These are phyloP conservation scores for Ogataea saltuana DNA, from an alignment of 805 yeast genomes.

Conservation along the genomic window DNA sequence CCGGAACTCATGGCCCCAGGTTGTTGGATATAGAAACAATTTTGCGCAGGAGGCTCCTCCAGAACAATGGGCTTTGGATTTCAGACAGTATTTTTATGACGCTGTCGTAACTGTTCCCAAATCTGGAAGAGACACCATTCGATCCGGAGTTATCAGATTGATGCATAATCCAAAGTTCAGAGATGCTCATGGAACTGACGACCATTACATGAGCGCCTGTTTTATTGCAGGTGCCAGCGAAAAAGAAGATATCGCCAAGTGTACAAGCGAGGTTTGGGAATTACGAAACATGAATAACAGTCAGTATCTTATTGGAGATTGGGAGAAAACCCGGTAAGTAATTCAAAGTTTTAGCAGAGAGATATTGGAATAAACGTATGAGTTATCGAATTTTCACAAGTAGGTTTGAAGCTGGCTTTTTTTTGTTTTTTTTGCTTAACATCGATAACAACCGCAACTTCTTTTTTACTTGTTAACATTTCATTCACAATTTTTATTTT, in stretches of 20 bases:
- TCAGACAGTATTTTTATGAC: slow-evolving; percentile 11
- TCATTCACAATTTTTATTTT: too few species aligned
- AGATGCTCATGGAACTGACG: slow-evolving; percentile 15
- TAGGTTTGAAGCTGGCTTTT: too few species aligned
- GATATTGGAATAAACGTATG: too few species aligned
- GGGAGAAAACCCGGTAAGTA: slow-evolving; percentile 5
- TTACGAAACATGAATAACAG: slow-evolving; percentile 14
- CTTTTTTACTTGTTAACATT: background rate
- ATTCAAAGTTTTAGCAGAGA: too few species aligned
- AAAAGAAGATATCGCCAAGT: slow-evolving; percentile 6
- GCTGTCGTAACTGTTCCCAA: slow-evolving; percentile 10
- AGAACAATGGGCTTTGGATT: slow-evolving; percentile 15
- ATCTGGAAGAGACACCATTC: slow-evolving; percentile 6
- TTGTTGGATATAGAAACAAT: slow-evolving; percentile 11
- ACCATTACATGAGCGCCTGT: slow-evolving; percentile 15
- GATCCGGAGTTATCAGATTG: slow-evolving; percentile 7
- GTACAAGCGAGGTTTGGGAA: slow-evolving; percentile 15
- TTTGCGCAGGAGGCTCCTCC: slow-evolving; percentile 12
- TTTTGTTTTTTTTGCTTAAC: too few species aligned
- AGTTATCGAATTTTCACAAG: too few species aligned
- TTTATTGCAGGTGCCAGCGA: slow-evolving; percentile 12
- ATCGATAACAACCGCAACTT: too few species aligned
- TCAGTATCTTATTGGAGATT: slow-evolving; percentile 9
- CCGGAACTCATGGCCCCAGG: slow-evolving; percentile 13
- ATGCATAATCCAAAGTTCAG: slow-evolving; percentile 13